Percentiles rank a stretch among this genome's conserved stretches.
These are phyloP conservation scores for Warburgia ugandensis DNA, from an alignment of 164 flowering plant genomes.

Conservation along the genomic window DNA sequence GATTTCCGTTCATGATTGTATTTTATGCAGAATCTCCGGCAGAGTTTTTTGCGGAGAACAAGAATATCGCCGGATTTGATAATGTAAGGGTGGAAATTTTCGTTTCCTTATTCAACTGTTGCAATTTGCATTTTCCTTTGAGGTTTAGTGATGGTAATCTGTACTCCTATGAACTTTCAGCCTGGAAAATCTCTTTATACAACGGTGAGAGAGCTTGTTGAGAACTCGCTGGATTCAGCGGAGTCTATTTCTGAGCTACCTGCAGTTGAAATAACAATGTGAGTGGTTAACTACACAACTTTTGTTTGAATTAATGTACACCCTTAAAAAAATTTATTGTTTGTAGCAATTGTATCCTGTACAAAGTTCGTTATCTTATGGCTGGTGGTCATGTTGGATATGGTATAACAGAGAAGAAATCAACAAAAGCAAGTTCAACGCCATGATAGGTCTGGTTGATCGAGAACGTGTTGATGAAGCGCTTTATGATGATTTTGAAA, in stretches of 20 bases:
- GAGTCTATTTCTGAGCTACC: conserved; percentile 96
- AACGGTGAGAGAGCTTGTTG: conserved; percentile 94
- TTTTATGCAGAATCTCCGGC: conserved; percentile 90
- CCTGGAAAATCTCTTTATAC: conserved; percentile 92
- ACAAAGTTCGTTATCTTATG: neutral
- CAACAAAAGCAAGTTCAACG: conserved; percentile 69
- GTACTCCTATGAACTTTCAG: conserved; percentile 26
- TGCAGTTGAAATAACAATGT: conserved; percentile 82
- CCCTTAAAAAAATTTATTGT: neutral
- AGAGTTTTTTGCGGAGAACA: conserved; percentile 95
- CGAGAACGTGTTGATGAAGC: conserved; percentile 86
- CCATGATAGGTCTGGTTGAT: conserved; percentile 91
- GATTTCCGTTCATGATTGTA: neutral
- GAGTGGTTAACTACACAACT: conserved; percentile 14
- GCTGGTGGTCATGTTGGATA: neutral
- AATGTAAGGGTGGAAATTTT: conserved; percentile 42
- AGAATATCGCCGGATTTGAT: conserved; percentile 54
- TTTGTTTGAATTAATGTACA: neutral
- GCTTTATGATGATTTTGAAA: conserved; percentile 89
- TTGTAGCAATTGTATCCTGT: neutral
- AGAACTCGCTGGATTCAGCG: conserved; percentile 92
- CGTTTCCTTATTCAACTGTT: neutral
- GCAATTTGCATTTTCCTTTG: neutral
- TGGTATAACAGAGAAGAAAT: conserved; percentile 75
- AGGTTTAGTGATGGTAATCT: neutral